These are phyloP conservation scores for Leucosporidium creatinivorum DNA, from an alignment of 768 basidiomycete genomes.

Conservation along the genomic window DNA sequence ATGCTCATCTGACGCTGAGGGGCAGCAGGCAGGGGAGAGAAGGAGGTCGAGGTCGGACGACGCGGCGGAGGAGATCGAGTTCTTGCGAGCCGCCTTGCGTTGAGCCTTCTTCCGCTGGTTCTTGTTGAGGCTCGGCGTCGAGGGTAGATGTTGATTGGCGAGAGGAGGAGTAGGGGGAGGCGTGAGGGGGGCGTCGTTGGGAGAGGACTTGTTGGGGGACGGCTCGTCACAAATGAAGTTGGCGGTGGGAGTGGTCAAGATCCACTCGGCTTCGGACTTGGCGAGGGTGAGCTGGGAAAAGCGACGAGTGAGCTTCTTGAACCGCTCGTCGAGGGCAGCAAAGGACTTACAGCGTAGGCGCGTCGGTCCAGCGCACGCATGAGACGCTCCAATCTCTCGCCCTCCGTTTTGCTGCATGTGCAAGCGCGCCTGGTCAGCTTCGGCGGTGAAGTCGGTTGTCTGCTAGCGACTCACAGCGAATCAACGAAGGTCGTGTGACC, in stretches of 20 bases:
- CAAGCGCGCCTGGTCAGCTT: neutral
- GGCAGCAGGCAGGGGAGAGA: neutral
- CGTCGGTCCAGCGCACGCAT: slow-evolving; percentile 14
- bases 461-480: slow-evolving; percentile 4
- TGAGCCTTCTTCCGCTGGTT: slow-evolving; percentile 13
- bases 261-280: slow-evolving; percentile 22
- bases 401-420: slow-evolving; percentile 7
- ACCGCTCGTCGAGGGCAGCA: too few relatives aligned
- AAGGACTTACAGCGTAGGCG: slow-evolving; percentile 16
- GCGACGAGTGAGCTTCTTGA: too few relatives aligned
- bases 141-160: neutral
- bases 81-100: slow-evolving; percentile 12
- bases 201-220: neutral
- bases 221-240: slow-evolving; percentile 25
- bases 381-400: slow-evolving; percentile 11
- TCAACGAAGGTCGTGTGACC: slow-evolving; percentile 23
- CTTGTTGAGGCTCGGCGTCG: neutral
- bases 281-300: slow-evolving; percentile 19
- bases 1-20: neutral
- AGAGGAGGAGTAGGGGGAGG: slow-evolving; percentile 23
- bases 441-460: neutral
- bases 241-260: slow-evolving; percentile 12
- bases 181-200: slow-evolving; percentile 1
- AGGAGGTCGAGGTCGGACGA: slow-evolving; percentile 5
- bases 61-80: neutral